A percentile compares a stretch with the other conserved stretches of the same genome.
Evolutionary conservation across 306 rosid genomes (phyloP).

Genomic region (Chamaecrista fasciculata): DNA sequence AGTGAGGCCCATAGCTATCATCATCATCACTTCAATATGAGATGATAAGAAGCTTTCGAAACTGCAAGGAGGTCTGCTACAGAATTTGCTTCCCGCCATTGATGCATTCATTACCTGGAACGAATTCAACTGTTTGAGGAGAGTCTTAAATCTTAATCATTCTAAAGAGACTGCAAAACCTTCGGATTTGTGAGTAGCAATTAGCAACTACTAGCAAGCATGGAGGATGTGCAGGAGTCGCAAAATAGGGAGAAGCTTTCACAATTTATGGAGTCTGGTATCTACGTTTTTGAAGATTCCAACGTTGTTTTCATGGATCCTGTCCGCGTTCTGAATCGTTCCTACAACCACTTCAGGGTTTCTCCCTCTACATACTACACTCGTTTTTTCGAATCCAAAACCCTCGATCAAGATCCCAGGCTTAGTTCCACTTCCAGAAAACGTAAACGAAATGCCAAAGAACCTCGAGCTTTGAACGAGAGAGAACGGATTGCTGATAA

Average conservation of each 20-base stretch:
- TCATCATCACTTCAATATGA: no score
- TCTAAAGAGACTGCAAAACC: neutral
- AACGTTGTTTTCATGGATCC: slow-evolving; percentile 68
- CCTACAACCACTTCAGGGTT: slow-evolving; percentile 59
- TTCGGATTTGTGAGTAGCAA: neutral
- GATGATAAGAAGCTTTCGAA: no score
- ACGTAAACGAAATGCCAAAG: slow-evolving; percentile 54
- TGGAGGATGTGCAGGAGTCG: slow-evolving; percentile 32
- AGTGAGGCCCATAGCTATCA: no score
- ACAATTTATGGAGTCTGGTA: slow-evolving; percentile 50
- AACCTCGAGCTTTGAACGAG: slow-evolving; percentile 53
- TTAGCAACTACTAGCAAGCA: neutral
- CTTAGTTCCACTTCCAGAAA: slow-evolving; percentile 39
- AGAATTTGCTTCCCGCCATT: no score
- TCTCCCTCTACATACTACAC: slow-evolving; percentile 65
- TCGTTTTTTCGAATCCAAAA: slow-evolving; percentile 55
- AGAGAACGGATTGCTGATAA: slow-evolving; percentile 68
- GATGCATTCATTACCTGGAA: no score
- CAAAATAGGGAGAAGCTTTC: slow-evolving; percentile 26
- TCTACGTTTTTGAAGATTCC: slow-evolving; percentile 47
- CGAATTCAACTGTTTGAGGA: no score
- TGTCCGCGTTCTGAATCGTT: slow-evolving; percentile 71
- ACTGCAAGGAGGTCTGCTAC: no score
- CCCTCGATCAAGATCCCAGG: slow-evolving; percentile 7
- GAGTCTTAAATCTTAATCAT: no score